Base-by-base conservation (phyloP, 306 rosid genomes). In the Bauhinia variegata region DNA sequence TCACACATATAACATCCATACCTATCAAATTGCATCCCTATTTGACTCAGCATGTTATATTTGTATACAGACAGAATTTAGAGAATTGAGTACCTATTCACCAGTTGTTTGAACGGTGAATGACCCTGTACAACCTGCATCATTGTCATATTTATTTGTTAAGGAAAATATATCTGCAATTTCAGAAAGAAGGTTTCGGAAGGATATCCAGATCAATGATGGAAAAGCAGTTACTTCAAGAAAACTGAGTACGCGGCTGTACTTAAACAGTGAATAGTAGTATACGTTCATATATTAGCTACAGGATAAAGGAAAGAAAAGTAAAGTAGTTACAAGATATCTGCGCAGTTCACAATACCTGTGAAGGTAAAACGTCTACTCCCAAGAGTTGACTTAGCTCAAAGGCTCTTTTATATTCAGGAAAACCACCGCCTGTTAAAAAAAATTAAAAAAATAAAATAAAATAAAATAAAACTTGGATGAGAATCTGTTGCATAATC, bases 91-190 rank as follows among this genome's bases (percentile, higher is more conserved):
- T 87, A 92, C 98, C 96, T 86, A 75, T 77, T 64, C 30, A 78
- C 88, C 67, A 87, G 76, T 58, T 84, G 91, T 78, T 76, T 92
- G 79, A 92, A 92, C 55, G 96, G 91, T 46, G 96, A 81, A 80
- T 89, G 98, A 42, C 93, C 96, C 74, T 87, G 98, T 50, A 89
- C 77, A 75, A 92, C 96, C 98, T 92, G 88, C 76, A 78, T 32
- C 16, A 12, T 3, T 44, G 68, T 58, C 46, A 60, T 32, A 31
- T 43, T 55, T 8, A 16, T 23, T 5, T 11, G 33, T 70, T 51
- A 14, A 60, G 63, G 23, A 43, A 7, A 65, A 47, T 52, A 28
- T 48, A 16, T 65, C 51, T 15, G 47, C 63, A 50, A 57, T 10
- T 13, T 41, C 28, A 36, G 7, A 53, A 11, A 37, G 30, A 16